phyloP scores from a whole-genome alignment of 352 stramenopile genomes.

The Phytophthora meadii region DNA sequence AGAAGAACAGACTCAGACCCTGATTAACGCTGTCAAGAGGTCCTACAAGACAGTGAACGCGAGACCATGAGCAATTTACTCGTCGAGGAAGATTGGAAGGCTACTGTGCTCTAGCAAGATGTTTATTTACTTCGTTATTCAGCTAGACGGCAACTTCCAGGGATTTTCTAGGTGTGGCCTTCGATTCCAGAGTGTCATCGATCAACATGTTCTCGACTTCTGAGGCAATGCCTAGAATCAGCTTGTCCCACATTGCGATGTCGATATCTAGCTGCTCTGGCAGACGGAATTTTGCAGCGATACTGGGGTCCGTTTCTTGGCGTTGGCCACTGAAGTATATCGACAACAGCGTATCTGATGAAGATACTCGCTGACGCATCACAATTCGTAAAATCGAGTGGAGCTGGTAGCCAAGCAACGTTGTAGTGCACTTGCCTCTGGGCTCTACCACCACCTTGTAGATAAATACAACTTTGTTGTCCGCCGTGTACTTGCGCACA shows the following conservation, averaged over 20 bases:
- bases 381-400: slow-evolving; percentile 5
- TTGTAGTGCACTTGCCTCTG: background rate
- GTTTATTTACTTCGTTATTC: background rate
- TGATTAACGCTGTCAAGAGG: background rate
- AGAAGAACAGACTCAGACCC: background rate
- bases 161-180: too few species aligned
- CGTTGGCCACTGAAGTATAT: slow-evolving; percentile 8
- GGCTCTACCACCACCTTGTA: slow-evolving; percentile 7
- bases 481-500: slow-evolving; percentile 18
- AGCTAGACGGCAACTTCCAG: background rate
- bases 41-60: slow-evolving; percentile 1
- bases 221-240: slow-evolving; percentile 3
- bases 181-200: slow-evolving; percentile 7
- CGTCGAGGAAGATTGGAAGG: slow-evolving; percentile 7
- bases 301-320: background rate
- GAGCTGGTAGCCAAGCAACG: slow-evolving; percentile 1
- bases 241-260: slow-evolving; percentile 6
- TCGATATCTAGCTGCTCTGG: slow-evolving; percentile 3
- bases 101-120: background rate
- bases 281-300: background rate
- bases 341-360: background rate
- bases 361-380: background rate
- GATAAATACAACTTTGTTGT: slow-evolving; percentile 13
- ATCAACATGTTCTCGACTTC: slow-evolving; percentile 27
- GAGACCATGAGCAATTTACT: slow-evolving; percentile 4